phyloP scores from a whole-genome alignment of 2,329 filamentous ascomycete species.

The Chaetomium strumarium region DNA sequence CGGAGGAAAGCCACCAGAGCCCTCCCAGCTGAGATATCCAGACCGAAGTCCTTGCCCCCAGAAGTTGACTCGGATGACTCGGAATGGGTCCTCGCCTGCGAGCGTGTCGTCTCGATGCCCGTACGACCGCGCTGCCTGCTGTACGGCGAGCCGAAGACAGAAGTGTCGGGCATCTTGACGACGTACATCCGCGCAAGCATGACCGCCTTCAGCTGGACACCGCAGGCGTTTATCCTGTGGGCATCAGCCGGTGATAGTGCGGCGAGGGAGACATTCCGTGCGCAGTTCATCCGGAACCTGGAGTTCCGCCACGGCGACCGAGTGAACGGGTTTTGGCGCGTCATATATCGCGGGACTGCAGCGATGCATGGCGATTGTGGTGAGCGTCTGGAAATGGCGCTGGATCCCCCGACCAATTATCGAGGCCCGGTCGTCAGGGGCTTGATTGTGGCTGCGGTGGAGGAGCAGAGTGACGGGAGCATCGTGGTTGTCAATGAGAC shows the following conservation, averaged over 20 bases:
- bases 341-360: slow-evolving; percentile 23
- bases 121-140: slow-evolving; percentile 10
- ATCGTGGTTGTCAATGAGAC: slow-evolving; percentile 34
- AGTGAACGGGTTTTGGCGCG: slow-evolving; percentile 30
- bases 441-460: slow-evolving; percentile 25
- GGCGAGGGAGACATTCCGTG: slow-evolving; percentile 24
- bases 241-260: slow-evolving; percentile 21
- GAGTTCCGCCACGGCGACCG: slow-evolving; percentile 27
- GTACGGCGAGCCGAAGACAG: background rate
- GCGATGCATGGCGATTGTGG: background rate
- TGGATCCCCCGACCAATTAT: slow-evolving; percentile 25
- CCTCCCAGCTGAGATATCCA: background rate
- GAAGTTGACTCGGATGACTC: slow-evolving; percentile 21
- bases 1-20: background rate
- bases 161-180: slow-evolving; percentile 22
- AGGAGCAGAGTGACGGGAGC: slow-evolving; percentile 6
- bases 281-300: slow-evolving; percentile 21
- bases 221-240: slow-evolving; percentile 29
- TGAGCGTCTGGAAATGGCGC: slow-evolving; percentile 29
- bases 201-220: slow-evolving; percentile 30
- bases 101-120: slow-evolving; percentile 26
- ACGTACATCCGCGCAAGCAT: slow-evolving; percentile 28
- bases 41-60: slow-evolving; percentile 16
- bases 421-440: slow-evolving; percentile 24
- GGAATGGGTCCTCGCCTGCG: slow-evolving; percentile 27